Conservation (phyloP, 2,329 filamentous ascomycete genomes). For the Endocalyx cinctus region DNA sequence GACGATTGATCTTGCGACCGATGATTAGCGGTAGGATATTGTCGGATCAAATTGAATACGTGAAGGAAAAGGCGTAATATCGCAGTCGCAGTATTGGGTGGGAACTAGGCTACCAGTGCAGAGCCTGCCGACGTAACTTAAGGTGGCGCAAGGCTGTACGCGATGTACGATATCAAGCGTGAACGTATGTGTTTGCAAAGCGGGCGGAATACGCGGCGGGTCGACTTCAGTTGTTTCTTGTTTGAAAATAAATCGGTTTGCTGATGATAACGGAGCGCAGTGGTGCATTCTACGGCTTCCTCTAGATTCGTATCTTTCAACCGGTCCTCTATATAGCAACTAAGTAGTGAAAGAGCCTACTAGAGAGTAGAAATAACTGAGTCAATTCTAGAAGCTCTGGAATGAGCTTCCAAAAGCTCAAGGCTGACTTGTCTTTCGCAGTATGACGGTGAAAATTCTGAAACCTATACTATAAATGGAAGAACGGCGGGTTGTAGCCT, state of each 20-base stretch:
- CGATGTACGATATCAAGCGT: too few species aligned
- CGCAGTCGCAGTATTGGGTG: too few species aligned
- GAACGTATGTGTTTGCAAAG: too few species aligned
- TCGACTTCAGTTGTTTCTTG: slow-evolving; percentile 6
- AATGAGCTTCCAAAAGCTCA: slow-evolving; percentile 24
- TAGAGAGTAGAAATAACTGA: slow-evolving; percentile 15
- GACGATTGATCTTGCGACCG: too few species aligned
- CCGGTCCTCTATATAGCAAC: slow-evolving; percentile 24
- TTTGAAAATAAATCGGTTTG: slow-evolving; percentile 8
- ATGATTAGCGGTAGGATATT: too few species aligned
- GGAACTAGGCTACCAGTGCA: slow-evolving; percentile 15
- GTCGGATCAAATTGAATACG: too few species aligned
- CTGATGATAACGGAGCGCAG: slow-evolving; percentile 16
- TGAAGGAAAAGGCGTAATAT: too few species aligned
- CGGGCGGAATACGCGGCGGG: too few species aligned
- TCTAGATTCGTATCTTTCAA: slow-evolving; percentile 17
- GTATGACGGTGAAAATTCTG: slow-evolving; percentile 14
- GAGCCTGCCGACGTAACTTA: too few species aligned
- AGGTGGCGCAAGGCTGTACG: slow-evolving; percentile 12
- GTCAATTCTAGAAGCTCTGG: slow-evolving; percentile 21
- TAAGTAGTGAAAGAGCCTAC: slow-evolving; percentile 11
- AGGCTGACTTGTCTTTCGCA: slow-evolving; percentile 19
- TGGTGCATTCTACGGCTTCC: slow-evolving; percentile 22
- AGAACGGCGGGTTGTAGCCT: too few species aligned
- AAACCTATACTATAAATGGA: too few species aligned